These are phyloP conservation scores for Uncinocarpus reesii DNA, from an alignment of 2,329 filamentous ascomycete genomes.

Conservation along the genomic window DNA sequence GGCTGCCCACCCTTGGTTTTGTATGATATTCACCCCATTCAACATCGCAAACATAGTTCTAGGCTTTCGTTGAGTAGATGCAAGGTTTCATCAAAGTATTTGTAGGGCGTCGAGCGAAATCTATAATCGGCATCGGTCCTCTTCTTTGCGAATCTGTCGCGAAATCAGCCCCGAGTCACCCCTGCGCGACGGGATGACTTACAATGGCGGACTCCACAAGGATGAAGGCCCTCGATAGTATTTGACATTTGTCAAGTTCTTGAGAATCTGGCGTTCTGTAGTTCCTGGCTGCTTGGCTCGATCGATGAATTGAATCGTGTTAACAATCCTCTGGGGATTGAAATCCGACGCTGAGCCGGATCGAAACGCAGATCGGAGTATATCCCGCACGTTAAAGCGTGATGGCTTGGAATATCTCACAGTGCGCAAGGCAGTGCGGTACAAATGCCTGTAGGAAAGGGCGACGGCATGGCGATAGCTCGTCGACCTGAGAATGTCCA, in stretches of 20 bases:
- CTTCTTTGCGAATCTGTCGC: slow-evolving; percentile 8
- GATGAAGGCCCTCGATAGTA: slow-evolving; percentile 34
- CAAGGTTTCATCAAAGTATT: slow-evolving; percentile 38
- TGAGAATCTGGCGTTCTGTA: slow-evolving; percentile 40
- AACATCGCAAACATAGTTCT: slow-evolving; percentile 34
- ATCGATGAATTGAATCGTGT: slow-evolving; percentile 39
- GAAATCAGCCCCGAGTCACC: not conserved
- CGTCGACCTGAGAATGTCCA: slow-evolving; percentile 14
- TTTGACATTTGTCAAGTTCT: slow-evolving; percentile 35
- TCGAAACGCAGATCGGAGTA: slow-evolving; percentile 36
- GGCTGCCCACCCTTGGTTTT: no score
- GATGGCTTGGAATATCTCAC: slow-evolving; percentile 49
- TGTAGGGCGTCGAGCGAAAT: slow-evolving; percentile 28
- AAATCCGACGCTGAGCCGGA: slow-evolving; percentile 29
- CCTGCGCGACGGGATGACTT: slow-evolving; percentile 17
- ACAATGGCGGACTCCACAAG: slow-evolving; percentile 27
- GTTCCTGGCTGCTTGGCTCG: slow-evolving; percentile 32
- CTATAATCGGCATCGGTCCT: slow-evolving; percentile 16
- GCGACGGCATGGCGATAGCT: slow-evolving; percentile 29
- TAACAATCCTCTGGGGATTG: slow-evolving; percentile 32
- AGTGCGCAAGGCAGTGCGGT: slow-evolving; percentile 44
- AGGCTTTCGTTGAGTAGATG: slow-evolving; percentile 41
- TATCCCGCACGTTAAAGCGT: slow-evolving; percentile 43
- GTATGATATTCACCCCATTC: not conserved
- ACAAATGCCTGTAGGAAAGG: slow-evolving; percentile 49